A percentile compares a stretch with the other conserved stretches of the same genome.
Evolutionary conservation across 2,329 filamentous ascomycete genomes (phyloP).

Genomic region (Aureobasidium musti): DNA sequence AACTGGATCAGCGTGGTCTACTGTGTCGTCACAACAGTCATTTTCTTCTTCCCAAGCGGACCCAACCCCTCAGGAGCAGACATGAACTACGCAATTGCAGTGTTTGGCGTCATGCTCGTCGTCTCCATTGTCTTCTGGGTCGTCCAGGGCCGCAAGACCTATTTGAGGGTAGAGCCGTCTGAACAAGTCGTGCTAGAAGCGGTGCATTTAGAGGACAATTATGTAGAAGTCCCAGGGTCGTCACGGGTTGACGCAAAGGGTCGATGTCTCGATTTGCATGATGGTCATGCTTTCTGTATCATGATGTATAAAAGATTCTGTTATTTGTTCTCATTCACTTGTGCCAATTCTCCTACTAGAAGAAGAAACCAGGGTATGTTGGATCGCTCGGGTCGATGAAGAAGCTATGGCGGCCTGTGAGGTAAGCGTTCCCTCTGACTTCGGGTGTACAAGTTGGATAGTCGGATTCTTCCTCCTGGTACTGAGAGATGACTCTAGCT

Average conservation of each 20-base stretch:
- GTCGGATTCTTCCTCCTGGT: background rate
- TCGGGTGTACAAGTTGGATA: constrained; percentile 11
- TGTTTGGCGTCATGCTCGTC: constrained; percentile 58
- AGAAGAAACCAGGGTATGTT: constrained; percentile 28
- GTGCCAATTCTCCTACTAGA: background rate
- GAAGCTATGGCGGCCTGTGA: constrained; percentile 22
- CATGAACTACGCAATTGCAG: constrained; percentile 61
- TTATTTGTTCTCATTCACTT: background rate
- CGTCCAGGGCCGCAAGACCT: constrained; percentile 48
- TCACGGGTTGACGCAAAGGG: constrained; percentile 4
- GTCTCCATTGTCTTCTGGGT: constrained; percentile 56
- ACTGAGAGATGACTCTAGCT: constrained; percentile 5
- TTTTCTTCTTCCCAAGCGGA: constrained; percentile 56
- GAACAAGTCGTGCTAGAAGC: constrained; percentile 11
- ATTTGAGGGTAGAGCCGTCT: constrained; percentile 34
- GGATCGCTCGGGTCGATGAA: constrained; percentile 28
- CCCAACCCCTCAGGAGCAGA: constrained; percentile 52
- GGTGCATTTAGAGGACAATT: constrained; percentile 16
- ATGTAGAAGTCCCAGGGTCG: background rate
- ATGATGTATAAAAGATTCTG: background rate
- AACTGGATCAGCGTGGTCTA: constrained; percentile 54
- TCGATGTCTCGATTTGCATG: background rate
- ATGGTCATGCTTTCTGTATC: background rate
- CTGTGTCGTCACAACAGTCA: constrained; percentile 55
- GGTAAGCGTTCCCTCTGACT: constrained; percentile 25